Conservation (phyloP, 768 basidiomycete species). For the Phallus indusiatus region DNA sequence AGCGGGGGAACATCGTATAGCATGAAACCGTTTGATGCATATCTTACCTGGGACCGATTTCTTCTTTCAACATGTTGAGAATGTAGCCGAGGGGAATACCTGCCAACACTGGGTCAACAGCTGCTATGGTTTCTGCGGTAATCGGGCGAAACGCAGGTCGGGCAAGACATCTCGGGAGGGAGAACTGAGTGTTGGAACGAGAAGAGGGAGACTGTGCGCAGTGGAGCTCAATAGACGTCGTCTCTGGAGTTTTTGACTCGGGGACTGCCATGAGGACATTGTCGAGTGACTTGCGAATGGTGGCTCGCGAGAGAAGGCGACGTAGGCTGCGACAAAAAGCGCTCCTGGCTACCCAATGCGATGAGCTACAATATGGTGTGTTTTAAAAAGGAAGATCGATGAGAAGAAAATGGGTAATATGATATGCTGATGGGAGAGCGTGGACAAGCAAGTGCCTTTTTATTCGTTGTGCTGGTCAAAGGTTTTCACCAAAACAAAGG, state of each 20-base stretch:
- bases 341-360: too few species aligned
- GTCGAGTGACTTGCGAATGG: neutral
- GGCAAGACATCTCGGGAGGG: constrained; percentile 58
- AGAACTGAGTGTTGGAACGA: neutral
- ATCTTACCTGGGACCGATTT: constrained; percentile 35
- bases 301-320: neutral
- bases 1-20: neutral
- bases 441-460: neutral
- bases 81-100: constrained; percentile 57
- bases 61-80: constrained; percentile 36
- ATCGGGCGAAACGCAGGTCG: constrained; percentile 53
- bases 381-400: too few species aligned
- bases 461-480: neutral
- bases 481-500: neutral
- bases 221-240: neutral
- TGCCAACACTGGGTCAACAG: constrained; percentile 42
- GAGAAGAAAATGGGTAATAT: too few species aligned
- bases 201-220: neutral
- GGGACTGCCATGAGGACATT: neutral
- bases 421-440: too few species aligned
- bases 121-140: constrained; percentile 41
- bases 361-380: too few species aligned
- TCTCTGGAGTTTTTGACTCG: neutral
- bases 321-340: neutral
- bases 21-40: neutral